phyloP scores from a whole-genome alignment of 2,329 filamentous ascomycete genomes.

The Chaetomiaceae sp. region DNA sequence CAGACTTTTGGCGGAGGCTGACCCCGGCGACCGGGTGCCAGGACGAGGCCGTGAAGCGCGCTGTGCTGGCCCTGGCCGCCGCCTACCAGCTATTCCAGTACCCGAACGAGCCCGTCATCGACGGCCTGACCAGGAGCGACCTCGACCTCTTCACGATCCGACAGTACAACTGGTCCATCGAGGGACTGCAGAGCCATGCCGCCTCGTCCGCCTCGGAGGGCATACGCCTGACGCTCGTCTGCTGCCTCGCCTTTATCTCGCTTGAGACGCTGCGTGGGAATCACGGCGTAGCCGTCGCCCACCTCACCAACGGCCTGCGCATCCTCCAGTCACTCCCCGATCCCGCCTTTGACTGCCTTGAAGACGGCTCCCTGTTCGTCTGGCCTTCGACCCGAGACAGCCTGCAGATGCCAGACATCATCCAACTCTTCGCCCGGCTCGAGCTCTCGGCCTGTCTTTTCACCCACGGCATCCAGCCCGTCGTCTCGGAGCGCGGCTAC shows the following conservation, averaged over 20 bases:
- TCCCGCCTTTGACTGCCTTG: constrained; percentile 20
- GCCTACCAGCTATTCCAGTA: constrained; percentile 27
- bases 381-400: background rate
- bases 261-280: constrained; percentile 27
- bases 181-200: constrained; percentile 29
- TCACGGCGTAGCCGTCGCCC: constrained; percentile 24
- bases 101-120: constrained; percentile 26
- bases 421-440: constrained; percentile 26
- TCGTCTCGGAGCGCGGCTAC: constrained; percentile 23
- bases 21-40: constrained; percentile 28
- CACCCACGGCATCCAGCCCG: constrained; percentile 24
- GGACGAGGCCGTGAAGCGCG: constrained; percentile 29
- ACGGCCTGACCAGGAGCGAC: constrained; percentile 23
- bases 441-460: constrained; percentile 26
- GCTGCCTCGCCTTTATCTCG: constrained; percentile 29
- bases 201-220: constrained; percentile 23
- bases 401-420: constrained; percentile 25
- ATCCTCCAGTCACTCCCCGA: constrained; percentile 26
- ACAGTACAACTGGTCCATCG: constrained; percentile 37
- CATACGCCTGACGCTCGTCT: constrained; percentile 27
- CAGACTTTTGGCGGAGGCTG: constrained; percentile 29
- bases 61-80: constrained; percentile 30
- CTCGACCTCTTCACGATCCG: constrained; percentile 36
- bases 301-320: constrained; percentile 28
- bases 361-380: constrained; percentile 10